phyloP scores from a whole-genome alignment of 345 rosid species.

The Eucalyptus pauciflora region DNA sequence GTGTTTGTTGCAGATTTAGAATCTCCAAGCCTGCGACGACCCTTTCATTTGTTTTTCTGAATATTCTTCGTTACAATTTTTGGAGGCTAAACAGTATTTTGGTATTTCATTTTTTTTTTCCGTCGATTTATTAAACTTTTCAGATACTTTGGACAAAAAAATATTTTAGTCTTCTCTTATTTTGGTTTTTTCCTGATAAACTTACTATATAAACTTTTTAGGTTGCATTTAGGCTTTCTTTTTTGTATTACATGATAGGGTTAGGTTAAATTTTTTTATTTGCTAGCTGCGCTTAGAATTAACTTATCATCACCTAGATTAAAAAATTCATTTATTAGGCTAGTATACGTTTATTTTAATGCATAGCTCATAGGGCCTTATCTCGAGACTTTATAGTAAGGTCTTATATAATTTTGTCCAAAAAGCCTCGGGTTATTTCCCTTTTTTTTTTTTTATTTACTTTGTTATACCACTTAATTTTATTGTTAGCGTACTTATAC shows the following conservation, averaged over 20 bases:
- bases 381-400: neutral
- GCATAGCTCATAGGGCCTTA: neutral
- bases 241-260: neutral
- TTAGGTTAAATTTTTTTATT: neutral
- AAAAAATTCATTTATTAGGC: neutral
- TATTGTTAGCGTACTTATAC: neutral
- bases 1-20: neutral
- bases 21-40: neutral
- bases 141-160: rapidly evolving
- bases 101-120: neutral
- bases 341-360: rapidly evolving
- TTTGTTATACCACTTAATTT: neutral
- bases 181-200: neutral
- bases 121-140: neutral
- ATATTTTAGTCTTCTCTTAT: neutral
- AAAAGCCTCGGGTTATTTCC: neutral
- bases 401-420: neutral
- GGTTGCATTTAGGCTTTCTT: neutral
- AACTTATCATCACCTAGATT: neutral
- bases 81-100: neutral
- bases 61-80: neutral
- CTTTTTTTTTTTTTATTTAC: neutral
- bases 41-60: neutral
- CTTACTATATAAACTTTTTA: neutral
- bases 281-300: neutral